Evolutionary conservation across 306 rosid species (phyloP), one percentile per base, ranked within the genome.

Genomic region (Trifolium repens): DNA sequence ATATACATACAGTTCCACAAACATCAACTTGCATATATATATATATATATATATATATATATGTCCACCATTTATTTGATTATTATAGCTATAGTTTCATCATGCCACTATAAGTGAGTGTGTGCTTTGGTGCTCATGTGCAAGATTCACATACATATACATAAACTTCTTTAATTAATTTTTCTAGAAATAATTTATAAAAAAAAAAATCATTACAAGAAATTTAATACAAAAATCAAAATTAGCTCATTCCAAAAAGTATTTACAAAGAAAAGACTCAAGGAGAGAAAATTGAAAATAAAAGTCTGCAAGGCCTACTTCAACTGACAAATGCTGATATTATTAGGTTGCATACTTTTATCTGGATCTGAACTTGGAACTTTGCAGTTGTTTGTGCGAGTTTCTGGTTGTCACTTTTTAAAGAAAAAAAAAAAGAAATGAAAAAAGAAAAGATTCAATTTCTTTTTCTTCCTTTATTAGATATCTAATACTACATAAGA

Each of bases 21-120:
- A 54, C 32, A 57, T 70, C 77, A 71, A 26, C 72, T 40, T 30
- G 40, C 17, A 57, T 12, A 3, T 67, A 27, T 14, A 43, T 39
- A 22, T 67, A 6, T 67, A 22, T 67, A 6, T 67, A n/a, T n/a
- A 57, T 12, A 3, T 67, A 57, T 12, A 3, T 67, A 22, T 67
- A 6, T 67, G 27, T 26, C 47, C 7, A n/a, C 75, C 62, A 30
- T 55, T 55, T 68, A 43, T 55, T 50, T 55, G 35, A 14, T 7
- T 2, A 14, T 7, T 2, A 30, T 7, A 32, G 37, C 30, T 43
- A 27, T 27, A 8, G 61, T 43, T 46, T 57, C 26, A 76, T 76
- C 5, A 54, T 42, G 37, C 37, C 43, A 16, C 44, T 16, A 49
- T 30, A 63, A 47, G 5, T 76, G 58, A 65, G 32, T 53, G 42